These are phyloP conservation scores for Bauhinia variegata DNA, from an alignment of 306 rosid genomes.

Conservation along the genomic window DNA sequence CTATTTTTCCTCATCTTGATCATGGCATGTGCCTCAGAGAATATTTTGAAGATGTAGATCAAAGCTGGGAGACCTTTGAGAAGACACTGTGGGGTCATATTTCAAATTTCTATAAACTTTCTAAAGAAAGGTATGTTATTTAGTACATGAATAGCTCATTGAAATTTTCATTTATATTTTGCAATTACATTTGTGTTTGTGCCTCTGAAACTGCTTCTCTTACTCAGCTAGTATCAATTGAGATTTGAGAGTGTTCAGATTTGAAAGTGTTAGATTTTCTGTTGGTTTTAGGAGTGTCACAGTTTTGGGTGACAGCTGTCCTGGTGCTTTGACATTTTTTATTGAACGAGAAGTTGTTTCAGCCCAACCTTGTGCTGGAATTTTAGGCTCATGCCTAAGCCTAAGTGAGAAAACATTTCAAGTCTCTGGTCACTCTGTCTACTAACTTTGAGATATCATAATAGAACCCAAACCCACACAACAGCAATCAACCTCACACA, in stretches of 20 bases:
- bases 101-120: conserved; percentile 84
- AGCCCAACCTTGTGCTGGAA: not conserved
- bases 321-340: conserved; percentile 20
- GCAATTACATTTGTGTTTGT: conserved; percentile 25
- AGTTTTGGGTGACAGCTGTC: conserved; percentile 10
- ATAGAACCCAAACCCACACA: too few species aligned
- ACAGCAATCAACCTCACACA: too few species aligned
- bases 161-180: not conserved
- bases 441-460: conserved; percentile 1
- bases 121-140: conserved; percentile 82
- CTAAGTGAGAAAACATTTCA: not conserved
- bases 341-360: conserved; percentile 1
- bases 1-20: conserved; percentile 31
- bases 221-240: conserved; percentile 8
- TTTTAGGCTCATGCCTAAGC: not conserved
- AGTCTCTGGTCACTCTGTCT: conserved; percentile 1
- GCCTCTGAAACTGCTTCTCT: conserved; percentile 19
- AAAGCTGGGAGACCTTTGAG: conserved; percentile 96
- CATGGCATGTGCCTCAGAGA: conserved; percentile 55
- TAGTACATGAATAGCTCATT: conserved; percentile 25
- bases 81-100: conserved; percentile 87
- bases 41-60: conserved; percentile 96
- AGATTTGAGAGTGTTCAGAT: conserved; percentile 11
- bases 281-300: conserved; percentile 19
- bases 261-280: conserved; percentile 19